Evolutionary conservation across 2,329 filamentous ascomycete species (phyloP), one percentile per base, ranked within the genome.

Genomic region (Apiospora malaysiana): DNA sequence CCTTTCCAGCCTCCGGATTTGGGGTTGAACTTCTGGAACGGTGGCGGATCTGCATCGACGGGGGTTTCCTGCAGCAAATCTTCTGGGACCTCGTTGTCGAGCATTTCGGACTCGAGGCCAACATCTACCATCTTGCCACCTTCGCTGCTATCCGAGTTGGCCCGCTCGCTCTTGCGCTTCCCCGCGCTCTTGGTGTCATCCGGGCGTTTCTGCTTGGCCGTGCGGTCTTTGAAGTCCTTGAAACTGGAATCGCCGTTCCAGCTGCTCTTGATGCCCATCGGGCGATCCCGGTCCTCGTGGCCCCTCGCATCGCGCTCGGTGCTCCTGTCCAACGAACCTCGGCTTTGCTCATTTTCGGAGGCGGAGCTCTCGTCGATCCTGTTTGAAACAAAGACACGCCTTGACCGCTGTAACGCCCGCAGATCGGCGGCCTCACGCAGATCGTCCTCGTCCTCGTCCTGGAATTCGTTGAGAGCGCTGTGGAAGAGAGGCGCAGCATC

Each of bases 401-500:
- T 89, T 74, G 95, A 98, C 76, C 92, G 89, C 81, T 98, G 95
- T 71, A 99, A 85, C 7, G 95, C 95, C 82, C 95, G 97, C 75
- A 96, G 91, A 82, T 98, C 96, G n/a, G 94, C 94, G 45, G 95
- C 93, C 79, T 98, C 95, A 69, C 94, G 91, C 81, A 97, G 94
- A 76, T 94, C 92, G 79, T 96, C 95, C 73, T 98, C 95, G 74
- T 98, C 95, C 78, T 97, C 94, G 81, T 98, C 95, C 73, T 93
- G 91, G 74, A 97, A 96, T 78, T 97, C 94, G 80, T 97, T 94
- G 21, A 94, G 89, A 5, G 93, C 91, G 78, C 94, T 97, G 82
- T 96, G 94, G 81, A 99, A 98, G n/a, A 99, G 86, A 70, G 96
- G 96, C 12, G 95, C 95, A 75, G 95, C 95, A 75, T 94, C 93